Conservation (phyloP, 2,329 filamentous ascomycete species). For the Cytospora paraplurivora region DNA sequence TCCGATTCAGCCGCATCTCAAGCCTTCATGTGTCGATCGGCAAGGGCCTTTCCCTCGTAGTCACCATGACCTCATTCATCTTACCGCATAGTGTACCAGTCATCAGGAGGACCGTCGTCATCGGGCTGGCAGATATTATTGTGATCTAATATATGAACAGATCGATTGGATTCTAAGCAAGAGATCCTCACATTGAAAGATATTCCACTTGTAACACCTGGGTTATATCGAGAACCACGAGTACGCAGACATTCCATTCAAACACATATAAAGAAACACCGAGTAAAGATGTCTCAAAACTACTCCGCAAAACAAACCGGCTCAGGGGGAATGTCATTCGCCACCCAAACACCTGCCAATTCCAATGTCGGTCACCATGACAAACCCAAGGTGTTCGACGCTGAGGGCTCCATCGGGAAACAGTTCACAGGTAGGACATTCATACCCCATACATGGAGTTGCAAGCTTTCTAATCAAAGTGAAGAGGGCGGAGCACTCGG, state of each 20-base stretch:
- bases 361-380: constrained; percentile 31
- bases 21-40: background rate
- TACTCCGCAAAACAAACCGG: constrained; percentile 24
- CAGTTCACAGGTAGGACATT: constrained; percentile 52
- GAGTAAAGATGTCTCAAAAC: constrained; percentile 26
- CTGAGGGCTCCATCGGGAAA: constrained; percentile 53
- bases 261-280: background rate
- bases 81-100: constrained; percentile 8
- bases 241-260: background rate
- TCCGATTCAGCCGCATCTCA: background rate
- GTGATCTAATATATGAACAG: background rate
- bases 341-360: constrained; percentile 33
- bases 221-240: too few relatives aligned
- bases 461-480: background rate
- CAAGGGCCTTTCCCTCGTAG: background rate
- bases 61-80: constrained; percentile 25
- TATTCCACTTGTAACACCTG: background rate
- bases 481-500: constrained; percentile 52
- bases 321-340: constrained; percentile 26
- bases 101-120: constrained; percentile 22
- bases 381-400: constrained; percentile 49
- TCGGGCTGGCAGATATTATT: background rate
- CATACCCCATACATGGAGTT: background rate
- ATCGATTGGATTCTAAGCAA: too few relatives aligned
- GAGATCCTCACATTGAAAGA: too few relatives aligned